These are phyloP conservation scores for Penicillium sp. DNA, from an alignment of 2,329 filamentous ascomycete genomes.

Conservation along the genomic window DNA sequence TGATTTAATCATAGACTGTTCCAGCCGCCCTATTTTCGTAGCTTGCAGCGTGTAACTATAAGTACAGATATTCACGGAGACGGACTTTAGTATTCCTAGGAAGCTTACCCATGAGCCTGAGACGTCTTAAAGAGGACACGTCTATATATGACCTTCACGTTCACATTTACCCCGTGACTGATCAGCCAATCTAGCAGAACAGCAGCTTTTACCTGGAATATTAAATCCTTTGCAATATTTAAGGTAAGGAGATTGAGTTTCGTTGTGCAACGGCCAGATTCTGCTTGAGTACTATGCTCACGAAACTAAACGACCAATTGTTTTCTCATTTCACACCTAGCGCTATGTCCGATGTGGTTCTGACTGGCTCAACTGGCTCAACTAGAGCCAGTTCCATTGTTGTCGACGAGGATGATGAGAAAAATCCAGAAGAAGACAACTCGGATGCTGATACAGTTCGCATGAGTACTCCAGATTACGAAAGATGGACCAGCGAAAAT, in stretches of 20 bases:
- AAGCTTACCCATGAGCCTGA: not conserved
- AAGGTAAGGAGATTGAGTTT: not conserved
- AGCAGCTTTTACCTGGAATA: not conserved
- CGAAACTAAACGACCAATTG: not conserved
- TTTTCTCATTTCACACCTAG: not conserved
- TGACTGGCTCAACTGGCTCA: not conserved
- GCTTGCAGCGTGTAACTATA: too few relatives aligned
- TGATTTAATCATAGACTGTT: not conserved
- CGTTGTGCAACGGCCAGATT: not conserved
- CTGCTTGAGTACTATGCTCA: not conserved
- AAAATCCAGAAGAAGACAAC: not conserved
- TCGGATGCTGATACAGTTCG: not conserved
- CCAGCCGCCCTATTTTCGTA: too few relatives aligned
- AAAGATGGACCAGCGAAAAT: not conserved
- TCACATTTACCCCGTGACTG: not conserved
- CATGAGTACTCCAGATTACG: not conserved
- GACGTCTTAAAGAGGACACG: not conserved
- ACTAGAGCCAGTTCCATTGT: not conserved
- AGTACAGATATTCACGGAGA: too few relatives aligned
- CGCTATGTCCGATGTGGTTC: not conserved
- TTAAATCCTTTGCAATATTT: not conserved
- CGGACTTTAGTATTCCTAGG: not conserved
- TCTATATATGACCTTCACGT: not conserved
- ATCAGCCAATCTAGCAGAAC: conserved; percentile 1
- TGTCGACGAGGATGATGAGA: not conserved